These are phyloP conservation scores for Basipetospora sp. DNA, from an alignment of 2,329 filamentous ascomycete species.

Conservation along the genomic window DNA sequence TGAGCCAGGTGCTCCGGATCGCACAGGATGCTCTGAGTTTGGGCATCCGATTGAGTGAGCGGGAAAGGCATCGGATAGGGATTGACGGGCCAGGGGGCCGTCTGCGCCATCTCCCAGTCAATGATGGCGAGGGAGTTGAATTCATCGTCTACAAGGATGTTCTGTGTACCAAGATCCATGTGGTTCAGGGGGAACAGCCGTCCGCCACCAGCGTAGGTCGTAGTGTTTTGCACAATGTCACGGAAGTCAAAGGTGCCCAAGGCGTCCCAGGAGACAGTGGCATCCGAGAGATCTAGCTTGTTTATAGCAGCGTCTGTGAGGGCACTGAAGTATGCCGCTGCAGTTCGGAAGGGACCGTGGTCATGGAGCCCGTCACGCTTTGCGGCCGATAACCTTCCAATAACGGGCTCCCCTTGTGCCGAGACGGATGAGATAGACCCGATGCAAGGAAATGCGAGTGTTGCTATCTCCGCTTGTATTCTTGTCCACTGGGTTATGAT, in stretches of 20 bases:
- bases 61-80: constrained; percentile 18
- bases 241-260: too few species aligned
- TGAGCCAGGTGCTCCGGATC: too few species aligned
- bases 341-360: constrained; percentile 1
- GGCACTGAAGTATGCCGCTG: too few species aligned
- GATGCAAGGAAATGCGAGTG: constrained; percentile 12
- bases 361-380: too few species aligned
- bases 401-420: constrained; percentile 10
- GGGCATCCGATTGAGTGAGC: too few species aligned
- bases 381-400: constrained; percentile 12
- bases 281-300: too few species aligned
- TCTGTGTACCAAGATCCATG: constrained; percentile 20
- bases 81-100: constrained; percentile 16
- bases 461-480: constrained; percentile 12
- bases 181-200: constrained; percentile 15
- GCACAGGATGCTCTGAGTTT: too few species aligned
- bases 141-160: constrained; percentile 18
- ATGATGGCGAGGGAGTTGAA: constrained; percentile 18
- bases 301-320: too few species aligned
- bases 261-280: too few species aligned
- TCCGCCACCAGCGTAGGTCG: constrained; percentile 14
- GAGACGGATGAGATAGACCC: constrained; percentile 13
- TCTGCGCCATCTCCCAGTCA: constrained; percentile 20
- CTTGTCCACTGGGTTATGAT: constrained; percentile 13
- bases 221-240: neutral